Evolutionary conservation across 2,329 filamentous ascomycete genomes (phyloP).

Genomic region (Colletotrichum coccodes): DNA sequence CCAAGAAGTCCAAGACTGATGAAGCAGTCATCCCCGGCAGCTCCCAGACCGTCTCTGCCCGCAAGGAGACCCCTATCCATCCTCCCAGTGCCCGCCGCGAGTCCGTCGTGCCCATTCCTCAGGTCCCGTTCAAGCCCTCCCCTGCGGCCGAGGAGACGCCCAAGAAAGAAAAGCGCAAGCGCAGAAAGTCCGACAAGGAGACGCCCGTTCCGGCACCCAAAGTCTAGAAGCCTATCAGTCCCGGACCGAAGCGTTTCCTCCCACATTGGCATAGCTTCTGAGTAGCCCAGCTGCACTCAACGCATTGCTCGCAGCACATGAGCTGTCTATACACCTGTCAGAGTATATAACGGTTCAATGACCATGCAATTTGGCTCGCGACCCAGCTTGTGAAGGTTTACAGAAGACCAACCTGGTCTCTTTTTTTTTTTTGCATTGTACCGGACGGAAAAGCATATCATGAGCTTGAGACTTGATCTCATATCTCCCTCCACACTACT

Average conservation of each 20-base stretch:
- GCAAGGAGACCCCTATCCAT: conserved; percentile 42
- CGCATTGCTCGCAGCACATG: not conserved
- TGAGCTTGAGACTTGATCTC: not conserved
- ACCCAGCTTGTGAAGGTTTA: not conserved
- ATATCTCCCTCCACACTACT: not conserved
- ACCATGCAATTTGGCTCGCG: not conserved
- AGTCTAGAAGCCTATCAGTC: not conserved
- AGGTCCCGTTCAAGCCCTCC: not conserved
- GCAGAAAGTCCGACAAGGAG: conserved; percentile 36
- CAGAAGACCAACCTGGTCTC: not conserved
- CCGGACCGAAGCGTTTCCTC: not conserved
- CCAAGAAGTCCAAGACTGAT: conserved; percentile 42
- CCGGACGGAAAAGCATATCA: conserved; percentile 21
- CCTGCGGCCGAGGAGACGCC: conserved; percentile 25
- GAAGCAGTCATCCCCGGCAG: conserved; percentile 32
- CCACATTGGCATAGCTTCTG: not conserved
- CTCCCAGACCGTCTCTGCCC: conserved; percentile 29
- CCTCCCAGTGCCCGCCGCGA: conserved; percentile 17
- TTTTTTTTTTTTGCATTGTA: conserved; percentile 17
- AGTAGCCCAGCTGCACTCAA: not conserved
- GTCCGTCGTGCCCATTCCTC: conserved; percentile 23
- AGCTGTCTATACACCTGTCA: conserved; percentile 18
- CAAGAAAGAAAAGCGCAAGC: conserved; percentile 38
- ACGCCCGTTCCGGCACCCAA: conserved; percentile 37
- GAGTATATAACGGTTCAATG: conserved; percentile 20